Evolutionary conservation across 129 eudicot genomes (phyloP).

Genomic region (Saussurea involucrata): DNA sequence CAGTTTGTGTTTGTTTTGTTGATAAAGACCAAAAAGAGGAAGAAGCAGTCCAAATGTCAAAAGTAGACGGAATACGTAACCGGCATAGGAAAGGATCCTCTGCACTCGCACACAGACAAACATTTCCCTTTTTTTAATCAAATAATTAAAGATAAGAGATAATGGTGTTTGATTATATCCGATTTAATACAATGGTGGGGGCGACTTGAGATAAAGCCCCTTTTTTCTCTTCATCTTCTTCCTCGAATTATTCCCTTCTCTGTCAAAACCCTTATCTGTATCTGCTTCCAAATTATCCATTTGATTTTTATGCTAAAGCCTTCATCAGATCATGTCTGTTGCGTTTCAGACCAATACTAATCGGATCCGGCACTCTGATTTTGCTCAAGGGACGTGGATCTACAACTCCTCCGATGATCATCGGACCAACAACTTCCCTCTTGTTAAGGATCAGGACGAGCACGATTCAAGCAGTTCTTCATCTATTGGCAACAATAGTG

Average conservation of each 20-base stretch:
- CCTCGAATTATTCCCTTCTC: neutral
- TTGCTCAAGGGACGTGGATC: constrained; percentile 32
- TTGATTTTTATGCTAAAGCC: neutral
- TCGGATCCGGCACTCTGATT: constrained; percentile 28
- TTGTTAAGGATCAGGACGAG: neutral
- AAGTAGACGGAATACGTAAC: neutral
- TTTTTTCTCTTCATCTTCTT: neutral
- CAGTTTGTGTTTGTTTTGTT: neutral
- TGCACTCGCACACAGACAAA: constrained; percentile 7
- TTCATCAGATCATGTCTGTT: constrained; percentile 37
- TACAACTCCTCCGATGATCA: constrained; percentile 23
- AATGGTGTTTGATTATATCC: constrained; percentile 14
- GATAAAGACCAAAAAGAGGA: neutral
- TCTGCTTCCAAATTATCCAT: neutral
- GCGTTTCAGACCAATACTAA: constrained; percentile 34
- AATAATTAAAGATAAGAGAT: neutral
- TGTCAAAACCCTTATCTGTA: constrained; percentile 6
- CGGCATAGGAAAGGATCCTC: constrained; percentile 4
- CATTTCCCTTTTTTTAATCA: neutral
- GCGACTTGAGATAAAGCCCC: constrained; percentile 15
- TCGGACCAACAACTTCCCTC: neutral
- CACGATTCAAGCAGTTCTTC: constrained; percentile 47
- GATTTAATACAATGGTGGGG: constrained; percentile 21
- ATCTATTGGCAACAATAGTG: constrained; percentile 69
- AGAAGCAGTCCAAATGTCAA: constrained; percentile 11